These are phyloP conservation scores for Chrysanthemum makinoi DNA, from an alignment of 129 eudicot species.

Conservation along the genomic window DNA sequence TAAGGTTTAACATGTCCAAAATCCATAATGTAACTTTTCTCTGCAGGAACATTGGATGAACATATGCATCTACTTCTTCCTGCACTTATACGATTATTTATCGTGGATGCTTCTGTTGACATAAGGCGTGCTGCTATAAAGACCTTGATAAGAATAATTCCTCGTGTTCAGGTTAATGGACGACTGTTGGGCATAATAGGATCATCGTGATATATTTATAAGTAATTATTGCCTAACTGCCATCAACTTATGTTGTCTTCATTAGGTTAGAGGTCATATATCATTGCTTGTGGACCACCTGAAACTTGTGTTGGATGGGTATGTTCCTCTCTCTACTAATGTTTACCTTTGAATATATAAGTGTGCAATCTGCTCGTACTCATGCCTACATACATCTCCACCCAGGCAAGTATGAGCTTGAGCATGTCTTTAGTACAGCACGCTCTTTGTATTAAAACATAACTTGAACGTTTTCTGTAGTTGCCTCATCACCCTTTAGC, in stretches of 20 bases:
- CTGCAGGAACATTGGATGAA: slow-evolving; percentile 87
- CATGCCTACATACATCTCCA: too few relatives aligned
- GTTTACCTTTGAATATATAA: background rate
- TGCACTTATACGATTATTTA: slow-evolving; percentile 83
- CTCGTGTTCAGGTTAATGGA: slow-evolving; percentile 79
- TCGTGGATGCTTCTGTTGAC: slow-evolving; percentile 87
- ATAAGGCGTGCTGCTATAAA: slow-evolving; percentile 87
- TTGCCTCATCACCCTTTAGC: too few relatives aligned
- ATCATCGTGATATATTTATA: background rate
- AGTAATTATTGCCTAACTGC: slow-evolving; percentile 12
- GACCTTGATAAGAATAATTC: slow-evolving; percentile 79
- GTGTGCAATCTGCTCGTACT: background rate
- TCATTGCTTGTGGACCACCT: slow-evolving; percentile 90
- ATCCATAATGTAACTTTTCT: slow-evolving; percentile 21
- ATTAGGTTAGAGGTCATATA: slow-evolving; percentile 92
- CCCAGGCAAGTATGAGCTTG: too few relatives aligned
- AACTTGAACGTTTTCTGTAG: too few relatives aligned
- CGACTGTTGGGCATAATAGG: slow-evolving; percentile 3
- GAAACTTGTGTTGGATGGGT: slow-evolving; percentile 99
- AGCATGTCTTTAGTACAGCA: too few relatives aligned
- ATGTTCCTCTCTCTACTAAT: slow-evolving; percentile 31
- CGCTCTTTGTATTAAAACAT: too few relatives aligned
- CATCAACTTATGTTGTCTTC: slow-evolving; percentile 7
- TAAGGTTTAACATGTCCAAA: slow-evolving; percentile 9
- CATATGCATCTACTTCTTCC: slow-evolving; percentile 97